Percentiles rank a stretch among this genome's conserved stretches.
Conservation (phyloP, 495 filamentous ascomycete genomes). For the Patellaria atrata region DNA sequence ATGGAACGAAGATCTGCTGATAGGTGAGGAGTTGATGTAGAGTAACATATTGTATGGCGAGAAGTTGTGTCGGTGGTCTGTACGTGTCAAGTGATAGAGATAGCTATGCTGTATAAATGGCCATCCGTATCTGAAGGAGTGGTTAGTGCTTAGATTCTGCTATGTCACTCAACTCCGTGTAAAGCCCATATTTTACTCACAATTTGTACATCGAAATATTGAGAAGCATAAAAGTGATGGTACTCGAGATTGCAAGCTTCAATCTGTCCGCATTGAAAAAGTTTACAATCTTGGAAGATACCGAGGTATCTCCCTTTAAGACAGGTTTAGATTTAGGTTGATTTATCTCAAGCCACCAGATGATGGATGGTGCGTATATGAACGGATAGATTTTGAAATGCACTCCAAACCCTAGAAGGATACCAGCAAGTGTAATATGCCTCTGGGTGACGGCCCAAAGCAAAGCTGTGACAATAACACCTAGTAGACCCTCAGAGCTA, state of each 20-base stretch:
- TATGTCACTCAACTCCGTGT: neutral
- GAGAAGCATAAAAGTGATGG: slow-evolving; percentile 53
- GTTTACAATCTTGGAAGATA: slow-evolving; percentile 15
- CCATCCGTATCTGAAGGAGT: slow-evolving; percentile 41
- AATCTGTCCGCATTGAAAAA: slow-evolving; percentile 53
- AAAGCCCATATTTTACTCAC: slow-evolving; percentile 42
- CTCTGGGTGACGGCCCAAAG: slow-evolving; percentile 61
- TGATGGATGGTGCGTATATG: slow-evolving; percentile 72
- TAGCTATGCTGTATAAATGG: slow-evolving; percentile 82
- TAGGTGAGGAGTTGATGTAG: slow-evolving; percentile 59
- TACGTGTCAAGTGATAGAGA: slow-evolving; percentile 78
- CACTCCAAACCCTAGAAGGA: slow-evolving; percentile 67
- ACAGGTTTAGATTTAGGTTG: neutral
- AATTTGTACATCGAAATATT: slow-evolving; percentile 64
- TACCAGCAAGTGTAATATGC: slow-evolving; percentile 49
- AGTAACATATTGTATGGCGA: slow-evolving; percentile 87
- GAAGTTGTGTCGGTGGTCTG: slow-evolving; percentile 97
- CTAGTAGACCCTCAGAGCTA: slow-evolving; percentile 81
- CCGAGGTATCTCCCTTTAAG: slow-evolving; percentile 1
- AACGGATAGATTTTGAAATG: slow-evolving; percentile 99
- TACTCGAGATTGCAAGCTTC: slow-evolving; percentile 45
- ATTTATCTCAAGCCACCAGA: slow-evolving; percentile 88
- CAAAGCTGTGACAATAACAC: slow-evolving; percentile 64
- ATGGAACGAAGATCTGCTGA: slow-evolving; percentile 25
- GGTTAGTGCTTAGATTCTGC: slow-evolving; percentile 5